phyloP scores from a whole-genome alignment of 2,329 filamentous ascomycete genomes.

The Alternaria arborescens region DNA sequence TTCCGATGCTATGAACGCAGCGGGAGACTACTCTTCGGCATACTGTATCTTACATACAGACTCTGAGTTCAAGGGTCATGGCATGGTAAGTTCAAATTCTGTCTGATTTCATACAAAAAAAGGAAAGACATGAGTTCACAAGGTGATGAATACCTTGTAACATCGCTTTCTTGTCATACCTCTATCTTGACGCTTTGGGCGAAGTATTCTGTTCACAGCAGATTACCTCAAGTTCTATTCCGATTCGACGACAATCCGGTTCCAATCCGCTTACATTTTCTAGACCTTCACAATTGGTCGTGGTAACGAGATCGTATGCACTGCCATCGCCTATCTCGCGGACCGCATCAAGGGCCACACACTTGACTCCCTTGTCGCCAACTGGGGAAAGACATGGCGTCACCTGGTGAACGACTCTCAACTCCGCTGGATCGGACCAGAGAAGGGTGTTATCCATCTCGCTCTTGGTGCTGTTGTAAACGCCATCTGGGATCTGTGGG shows the following conservation, averaged over 20 bases:
- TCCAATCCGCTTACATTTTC: neutral
- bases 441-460: conserved; percentile 93
- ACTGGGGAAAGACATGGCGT: conserved; percentile 91
- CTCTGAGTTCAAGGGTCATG: conserved; percentile 74
- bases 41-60: conserved; percentile 92
- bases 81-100: conserved; percentile 71
- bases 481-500: conserved; percentile 95
- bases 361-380: conserved; percentile 76
- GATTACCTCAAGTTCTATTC: neutral
- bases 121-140: neutral
- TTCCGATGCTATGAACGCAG: conserved; percentile 95
- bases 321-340: conserved; percentile 80
- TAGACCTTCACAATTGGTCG: conserved; percentile 83
- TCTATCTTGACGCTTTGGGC: neutral
- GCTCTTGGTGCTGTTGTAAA: conserved; percentile 90
- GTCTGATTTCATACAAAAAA: neutral
- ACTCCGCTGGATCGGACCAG: conserved; percentile 90
- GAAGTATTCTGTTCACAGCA: neutral
- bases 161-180: neutral
- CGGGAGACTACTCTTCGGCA: conserved; percentile 91
- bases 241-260: neutral
- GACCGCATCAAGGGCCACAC: conserved; percentile 78
- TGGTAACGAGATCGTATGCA: conserved; percentile 91
- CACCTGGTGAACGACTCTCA: conserved; percentile 91
- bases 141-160: neutral